Evolutionary conservation across 345 rosid genomes (phyloP), one percentile per base, ranked within the genome.

Genomic region (Brassica rapa): DNA sequence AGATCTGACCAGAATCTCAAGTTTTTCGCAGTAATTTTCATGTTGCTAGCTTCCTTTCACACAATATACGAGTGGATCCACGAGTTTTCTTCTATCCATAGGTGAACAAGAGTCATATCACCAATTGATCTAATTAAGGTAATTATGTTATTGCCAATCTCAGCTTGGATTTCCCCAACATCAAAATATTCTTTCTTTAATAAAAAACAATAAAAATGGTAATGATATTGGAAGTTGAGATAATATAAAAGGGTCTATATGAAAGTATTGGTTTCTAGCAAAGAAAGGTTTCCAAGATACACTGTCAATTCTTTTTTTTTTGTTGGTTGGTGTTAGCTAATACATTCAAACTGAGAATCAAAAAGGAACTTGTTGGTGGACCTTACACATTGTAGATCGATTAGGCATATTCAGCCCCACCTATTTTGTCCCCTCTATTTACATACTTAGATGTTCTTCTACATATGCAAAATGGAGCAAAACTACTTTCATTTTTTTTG

Each of bases 261-360:
- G 62, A 15, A 69, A 61, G 70, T 61, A 60, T 60, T 60, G 63
- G 24, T 70, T 64, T 77, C 57, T 62, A 37, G 14, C 65, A 35
- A 62, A 63, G 49, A 49, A 77, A 70, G 21, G 62, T 70, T 69
- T 10, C 12, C 68, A 43, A 61, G 73, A 67, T 7, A 56, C 46
- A 49, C 51, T 63, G 71, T 77, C 66, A 77, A n/a, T 25, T 75
- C n/a, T 35, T 32, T 35, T 61, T 49, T 49, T 5, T 62, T 70
- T 70, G 64, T 24, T 23, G 21, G 75, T 23, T 77, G 46, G 21
- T 71, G 51, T 65, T 77, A 59, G 71, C 67, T 77, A 39, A 19
- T 25, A 39, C 76, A 64, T 55, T 71, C 71, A 71, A 77, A 64
- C 57, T 56, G 76, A 71, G 72, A 64, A 71, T 53, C 75, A 70